phyloP scores from a whole-genome alignment of 2,329 filamentous ascomycete species.

The Ploettnerulaceae sp. region DNA sequence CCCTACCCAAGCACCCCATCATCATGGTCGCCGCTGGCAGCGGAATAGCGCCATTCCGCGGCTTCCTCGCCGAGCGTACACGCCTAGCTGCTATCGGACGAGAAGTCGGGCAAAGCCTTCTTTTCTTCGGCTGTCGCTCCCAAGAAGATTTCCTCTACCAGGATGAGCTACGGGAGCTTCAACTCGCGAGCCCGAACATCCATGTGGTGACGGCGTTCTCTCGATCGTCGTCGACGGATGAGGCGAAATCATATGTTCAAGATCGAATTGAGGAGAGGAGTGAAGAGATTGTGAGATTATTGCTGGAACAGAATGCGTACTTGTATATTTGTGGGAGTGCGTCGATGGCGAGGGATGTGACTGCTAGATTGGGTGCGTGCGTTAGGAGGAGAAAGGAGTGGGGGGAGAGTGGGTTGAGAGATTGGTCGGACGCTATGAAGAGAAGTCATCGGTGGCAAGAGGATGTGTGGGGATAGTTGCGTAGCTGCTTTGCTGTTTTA shows the following conservation, averaged over 20 bases:
- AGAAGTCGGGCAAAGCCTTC: constrained; percentile 40
- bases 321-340: constrained; percentile 42
- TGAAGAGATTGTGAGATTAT: constrained; percentile 23
- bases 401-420: constrained; percentile 38
- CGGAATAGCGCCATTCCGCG: constrained; percentile 44
- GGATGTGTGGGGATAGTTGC: constrained; percentile 46
- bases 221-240: neutral
- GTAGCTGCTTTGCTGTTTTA: no score
- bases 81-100: constrained; percentile 40
- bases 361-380: constrained; percentile 36
- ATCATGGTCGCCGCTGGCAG: constrained; percentile 49
- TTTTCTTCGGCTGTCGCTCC: constrained; percentile 46
- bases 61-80: constrained; percentile 42
- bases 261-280: constrained; percentile 35
- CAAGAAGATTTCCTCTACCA: constrained; percentile 42
- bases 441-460: constrained; percentile 48
- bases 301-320: constrained; percentile 34
- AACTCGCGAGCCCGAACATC: constrained; percentile 19
- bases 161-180: constrained; percentile 33
- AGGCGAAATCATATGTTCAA: constrained; percentile 36
- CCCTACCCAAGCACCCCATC: constrained; percentile 40
- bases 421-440: constrained; percentile 45
- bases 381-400: constrained; percentile 36
- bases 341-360: constrained; percentile 42
- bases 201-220: constrained; percentile 35